Base-by-base conservation (phyloP, 2,329 filamentous ascomycete species). In the Microcyclospora pomicola region DNA sequence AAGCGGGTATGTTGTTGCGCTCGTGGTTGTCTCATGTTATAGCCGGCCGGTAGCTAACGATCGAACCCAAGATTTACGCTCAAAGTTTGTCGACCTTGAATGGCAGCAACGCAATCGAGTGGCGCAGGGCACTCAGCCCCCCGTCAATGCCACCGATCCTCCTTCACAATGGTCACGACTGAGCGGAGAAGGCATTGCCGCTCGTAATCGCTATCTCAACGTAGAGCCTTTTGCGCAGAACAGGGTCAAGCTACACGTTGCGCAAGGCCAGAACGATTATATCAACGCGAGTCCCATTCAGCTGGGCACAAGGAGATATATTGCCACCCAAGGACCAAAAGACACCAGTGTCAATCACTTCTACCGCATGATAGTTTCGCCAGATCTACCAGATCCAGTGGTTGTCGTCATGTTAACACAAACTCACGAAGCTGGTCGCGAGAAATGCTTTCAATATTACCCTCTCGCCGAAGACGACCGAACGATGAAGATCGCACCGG, bases 361-460 rank as follows among this genome's bases (percentile, higher is more conserved):
- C 47, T 98, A 88, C 83, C 83, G 91, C 54, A 98, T 98, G 91
- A 69, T 95, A 28, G 12, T 6, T n/a, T 75, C 69, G n/a, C 61
- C 62, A 16, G 76, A 78, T 33, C 75, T 80, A 2, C 40, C 44
- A 31, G 56, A 54, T 19, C 59, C 62, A 1, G 85, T 77, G 1
- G 84, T 96, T 40, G 80, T 96, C 37, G 79, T 96, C 40, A 95
- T 96, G 83, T 73, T 98, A 44, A 98, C 88, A 2, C 84, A 86
- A 56, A 88, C 85, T 16, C 71, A 82, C 54, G 88, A 96, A 60
- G 69, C 72, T 27, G 72, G 74, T 41, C 67, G 73, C 51, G 76
- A 92, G 59, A 94, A 95, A 60, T 96, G 88, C 61, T 84, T 74
- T 48, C 82, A 80, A 33, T 98, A 98, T 61, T 95, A 87, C 48